phyloP scores from a whole-genome alignment of 2,329 filamentous ascomycete species.

The Neofusicoccum parvum region DNA sequence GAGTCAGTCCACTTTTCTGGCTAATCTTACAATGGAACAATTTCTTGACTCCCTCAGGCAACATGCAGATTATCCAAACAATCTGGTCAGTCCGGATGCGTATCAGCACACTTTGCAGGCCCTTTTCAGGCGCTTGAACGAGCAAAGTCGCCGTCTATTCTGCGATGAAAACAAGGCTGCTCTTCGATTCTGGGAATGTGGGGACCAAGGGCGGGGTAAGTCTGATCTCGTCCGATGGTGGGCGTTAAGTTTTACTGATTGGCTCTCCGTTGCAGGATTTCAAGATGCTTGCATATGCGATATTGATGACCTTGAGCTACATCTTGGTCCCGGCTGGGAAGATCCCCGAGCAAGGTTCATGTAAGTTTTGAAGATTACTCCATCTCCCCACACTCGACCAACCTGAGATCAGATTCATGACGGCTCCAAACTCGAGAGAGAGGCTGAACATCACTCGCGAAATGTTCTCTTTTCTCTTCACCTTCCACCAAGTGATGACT shows the following conservation, averaged over 20 bases:
- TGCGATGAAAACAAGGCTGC: background rate
- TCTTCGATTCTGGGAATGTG: background rate
- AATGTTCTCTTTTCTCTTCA: conserved; percentile 27
- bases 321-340: background rate
- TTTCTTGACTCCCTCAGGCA: no score
- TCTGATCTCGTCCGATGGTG: background rate
- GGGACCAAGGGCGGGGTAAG: background rate
- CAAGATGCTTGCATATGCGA: no score
- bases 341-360: background rate
- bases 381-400: background rate
- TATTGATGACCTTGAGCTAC: background rate
- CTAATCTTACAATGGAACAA: no score
- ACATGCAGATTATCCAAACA: no score
- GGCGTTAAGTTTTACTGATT: background rate
- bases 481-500: conserved; percentile 39
- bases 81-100: no score
- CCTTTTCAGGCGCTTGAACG: no score
- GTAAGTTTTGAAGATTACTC: background rate
- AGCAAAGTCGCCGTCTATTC: background rate
- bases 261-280: background rate
- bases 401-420: conserved; percentile 27
- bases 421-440: conserved; percentile 25
- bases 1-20: no score
- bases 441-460: conserved; percentile 24
- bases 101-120: no score